Evolutionary conservation across 176 grass and related monocot species (phyloP).

Genomic region (Musa troglodytarum): DNA sequence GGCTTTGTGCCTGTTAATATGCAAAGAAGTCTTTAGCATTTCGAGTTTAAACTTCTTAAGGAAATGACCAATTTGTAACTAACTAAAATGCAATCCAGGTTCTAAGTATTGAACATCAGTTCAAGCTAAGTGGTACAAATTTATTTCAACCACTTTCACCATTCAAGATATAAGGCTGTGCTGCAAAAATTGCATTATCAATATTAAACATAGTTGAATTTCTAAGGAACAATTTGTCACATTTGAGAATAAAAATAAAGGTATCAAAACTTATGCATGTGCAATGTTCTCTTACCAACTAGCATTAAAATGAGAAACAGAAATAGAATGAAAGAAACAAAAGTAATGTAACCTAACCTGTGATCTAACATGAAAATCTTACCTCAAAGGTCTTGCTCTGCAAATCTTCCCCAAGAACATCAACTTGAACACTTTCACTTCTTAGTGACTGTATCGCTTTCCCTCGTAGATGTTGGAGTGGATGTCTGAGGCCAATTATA

Average conservation of each 20-base stretch:
- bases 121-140: neutral
- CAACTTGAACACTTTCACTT: constrained; percentile 77
- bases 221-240: neutral
- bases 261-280: neutral
- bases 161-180: neutral
- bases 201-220: neutral
- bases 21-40: neutral
- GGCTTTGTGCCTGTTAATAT: neutral
- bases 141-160: neutral
- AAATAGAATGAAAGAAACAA: neutral
- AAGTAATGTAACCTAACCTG: neutral
- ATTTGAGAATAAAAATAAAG: neutral
- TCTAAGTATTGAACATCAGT: neutral
- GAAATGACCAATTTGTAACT: neutral
- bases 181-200: neutral
- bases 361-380: neutral
- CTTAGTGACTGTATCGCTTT: constrained; percentile 69
- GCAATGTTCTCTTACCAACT: neutral
- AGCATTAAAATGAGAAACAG: neutral
- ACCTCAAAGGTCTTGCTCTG: constrained; percentile 64
- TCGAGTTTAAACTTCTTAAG: neutral
- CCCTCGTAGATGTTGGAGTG: constrained; percentile 69
- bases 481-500: constrained; percentile 74
- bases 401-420: constrained; percentile 79
- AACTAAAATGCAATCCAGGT: neutral